Conservation (phyloP, 2,329 filamentous ascomycete species). For the Chaetomiaceae sp. region DNA sequence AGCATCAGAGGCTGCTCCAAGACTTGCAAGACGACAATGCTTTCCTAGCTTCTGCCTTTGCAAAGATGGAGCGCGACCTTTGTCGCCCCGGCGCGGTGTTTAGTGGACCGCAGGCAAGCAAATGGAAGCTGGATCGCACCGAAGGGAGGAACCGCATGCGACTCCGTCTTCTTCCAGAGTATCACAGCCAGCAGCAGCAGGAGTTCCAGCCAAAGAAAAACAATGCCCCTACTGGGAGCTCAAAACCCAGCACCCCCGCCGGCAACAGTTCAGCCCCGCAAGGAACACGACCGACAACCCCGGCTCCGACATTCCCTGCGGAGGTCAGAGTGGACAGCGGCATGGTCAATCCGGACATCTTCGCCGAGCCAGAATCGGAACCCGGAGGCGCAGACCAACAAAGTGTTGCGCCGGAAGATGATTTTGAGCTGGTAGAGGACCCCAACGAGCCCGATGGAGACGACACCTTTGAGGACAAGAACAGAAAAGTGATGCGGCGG, state of each 20-base stretch:
- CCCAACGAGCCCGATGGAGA: conserved; percentile 75
- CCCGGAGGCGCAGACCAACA: conserved; percentile 32
- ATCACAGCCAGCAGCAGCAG: conserved; percentile 56
- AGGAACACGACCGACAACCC: conserved; percentile 26
- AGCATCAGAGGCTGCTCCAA: conserved; percentile 82
- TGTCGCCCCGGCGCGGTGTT: conserved; percentile 78
- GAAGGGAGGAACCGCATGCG: conserved; percentile 96
- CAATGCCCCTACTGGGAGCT: conserved; percentile 15
- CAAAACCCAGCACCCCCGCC: conserved; percentile 23
- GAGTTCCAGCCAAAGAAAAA: conserved; percentile 74
- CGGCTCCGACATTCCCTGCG: conserved; percentile 15
- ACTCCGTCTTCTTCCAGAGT: conserved; percentile 77
- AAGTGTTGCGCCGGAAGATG: conserved; percentile 62
- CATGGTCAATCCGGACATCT: conserved; percentile 20
- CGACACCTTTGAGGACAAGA: conserved; percentile 90
- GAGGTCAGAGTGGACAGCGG: conserved; percentile 22
- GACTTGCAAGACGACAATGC: conserved; percentile 88
- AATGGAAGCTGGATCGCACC: conserved; percentile 92
- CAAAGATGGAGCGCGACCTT: conserved; percentile 73
- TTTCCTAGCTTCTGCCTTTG: conserved; percentile 71
- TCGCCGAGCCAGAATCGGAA: conserved; percentile 27
- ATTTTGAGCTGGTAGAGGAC: conserved; percentile 93
- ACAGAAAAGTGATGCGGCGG: conserved; percentile 93
- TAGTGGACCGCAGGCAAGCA: conserved; percentile 57
- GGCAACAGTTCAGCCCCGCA: conserved; percentile 16